A percentile compares a stretch with the other conserved stretches of the same genome.
phyloP scores from a whole-genome alignment of 768 basidiomycete species.

The Tylopilus sp. region DNA sequence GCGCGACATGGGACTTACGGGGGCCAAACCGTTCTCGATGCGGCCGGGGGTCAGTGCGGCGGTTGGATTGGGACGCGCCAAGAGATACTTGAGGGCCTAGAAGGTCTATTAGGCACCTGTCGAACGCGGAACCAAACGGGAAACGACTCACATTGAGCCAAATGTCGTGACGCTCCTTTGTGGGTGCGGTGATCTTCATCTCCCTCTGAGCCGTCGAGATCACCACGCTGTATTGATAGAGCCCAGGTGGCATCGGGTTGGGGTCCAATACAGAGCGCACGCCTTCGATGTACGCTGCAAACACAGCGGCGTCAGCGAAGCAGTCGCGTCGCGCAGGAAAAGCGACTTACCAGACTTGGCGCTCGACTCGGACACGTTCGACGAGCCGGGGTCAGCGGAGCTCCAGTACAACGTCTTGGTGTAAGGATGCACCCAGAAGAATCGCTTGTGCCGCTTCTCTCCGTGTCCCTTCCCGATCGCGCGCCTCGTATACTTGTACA shows the following conservation, averaged over 20 bases:
- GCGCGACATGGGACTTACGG: constrained; percentile 49
- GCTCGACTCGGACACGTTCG: constrained; percentile 84
- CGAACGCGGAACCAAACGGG: constrained; percentile 2
- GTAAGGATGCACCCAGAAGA: constrained; percentile 99
- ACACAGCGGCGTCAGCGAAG: constrained; percentile 4
- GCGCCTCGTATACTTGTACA: constrained; percentile 95
- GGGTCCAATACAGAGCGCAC: constrained; percentile 91
- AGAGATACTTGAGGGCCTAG: constrained; percentile 88
- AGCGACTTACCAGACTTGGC: constrained; percentile 88
- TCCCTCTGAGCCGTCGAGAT: constrained; percentile 92
- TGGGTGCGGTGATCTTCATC: constrained; percentile 98
- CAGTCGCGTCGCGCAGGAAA: constrained; percentile 8
- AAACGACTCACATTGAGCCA: constrained; percentile 77
- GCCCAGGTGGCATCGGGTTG: constrained; percentile 92
- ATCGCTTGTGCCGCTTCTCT: constrained; percentile 85
- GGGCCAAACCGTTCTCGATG: constrained; percentile 32
- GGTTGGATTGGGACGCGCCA: constrained; percentile 61
- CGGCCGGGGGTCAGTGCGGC: constrained; percentile 26
- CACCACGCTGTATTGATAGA: constrained; percentile 90
- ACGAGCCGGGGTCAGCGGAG: constrained; percentile 87
- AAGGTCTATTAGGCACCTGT: constrained; percentile 7
- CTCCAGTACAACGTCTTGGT: constrained; percentile 98
- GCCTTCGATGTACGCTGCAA: constrained; percentile 84
- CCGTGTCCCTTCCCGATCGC: constrained; percentile 89
- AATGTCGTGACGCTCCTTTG: constrained; percentile 93